Evolutionary conservation across 2,329 filamentous ascomycete species (phyloP), one percentile per base, ranked within the genome.

Genomic region (Paraconiothyrium sp.): DNA sequence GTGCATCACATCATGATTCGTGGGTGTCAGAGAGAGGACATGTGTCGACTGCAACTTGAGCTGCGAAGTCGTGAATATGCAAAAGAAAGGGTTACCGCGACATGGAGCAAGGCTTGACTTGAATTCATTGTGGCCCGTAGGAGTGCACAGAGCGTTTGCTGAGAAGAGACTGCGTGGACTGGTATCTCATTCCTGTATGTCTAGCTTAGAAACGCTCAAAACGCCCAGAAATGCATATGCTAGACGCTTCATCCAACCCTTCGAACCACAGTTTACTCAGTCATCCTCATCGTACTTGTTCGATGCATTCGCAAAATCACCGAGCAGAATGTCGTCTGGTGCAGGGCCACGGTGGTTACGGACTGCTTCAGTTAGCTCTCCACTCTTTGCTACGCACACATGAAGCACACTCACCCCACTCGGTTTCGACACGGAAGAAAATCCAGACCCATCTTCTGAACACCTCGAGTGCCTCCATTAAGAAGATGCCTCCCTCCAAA

Each of bases 381-480:
- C 10, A 32, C n/a, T 14, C 32, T 7, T n/a, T 16, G 2, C 5
- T 22, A 5, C 20, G 24, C 35, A 41, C 3, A n/a, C 22, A 20
- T 32, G 49, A 41, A 37, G 54, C 35, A 39, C 16, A 80, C 80
- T 88, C 83, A 79, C 92, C 86, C 91, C 92, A 97, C 82, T 99
- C 95, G 24, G 93, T 94, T 83, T 99, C 95, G 44, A 97, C 90
- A 10, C 95, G 88, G 80, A 98, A 92, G 80, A 97, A 98, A 60
- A 97, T 93, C 95, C 95, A 99, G 63, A 98, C 86, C 93, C 94
- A 98, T 60, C 95, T 86, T 51, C 95, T 86, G 49, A 92, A 84
- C 20, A 98, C 91, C 81, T 99, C 95, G 11, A 97, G 83, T 48
- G 92, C 85, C 82, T 97, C 91, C 72, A 98, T 88, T 30, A 94